Evolutionary conservation across 257 asterid genomes (phyloP).

Genomic region (Phtheirospermum japonicum): DNA sequence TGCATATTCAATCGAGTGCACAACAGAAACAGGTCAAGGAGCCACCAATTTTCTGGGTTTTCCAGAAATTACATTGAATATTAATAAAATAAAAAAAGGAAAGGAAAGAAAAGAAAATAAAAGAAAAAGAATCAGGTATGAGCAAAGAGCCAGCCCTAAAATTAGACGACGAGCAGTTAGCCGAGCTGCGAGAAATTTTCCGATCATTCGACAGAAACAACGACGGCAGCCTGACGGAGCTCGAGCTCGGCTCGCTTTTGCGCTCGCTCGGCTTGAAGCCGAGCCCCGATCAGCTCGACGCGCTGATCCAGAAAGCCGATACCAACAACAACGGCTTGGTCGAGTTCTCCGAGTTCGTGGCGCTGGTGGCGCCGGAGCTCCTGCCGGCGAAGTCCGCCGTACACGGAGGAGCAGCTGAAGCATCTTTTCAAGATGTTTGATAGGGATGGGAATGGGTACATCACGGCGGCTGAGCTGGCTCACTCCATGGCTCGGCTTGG

Average conservation of each 20-base stretch:
- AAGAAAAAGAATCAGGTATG: conserved; percentile 31
- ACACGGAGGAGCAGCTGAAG: conserved; percentile 83
- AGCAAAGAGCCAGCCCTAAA: conserved; percentile 42
- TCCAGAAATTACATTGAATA: too few species aligned
- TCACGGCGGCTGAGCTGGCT: conserved; percentile 90
- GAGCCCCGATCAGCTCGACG: conserved; percentile 79
- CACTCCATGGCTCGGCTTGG: conserved; percentile 95
- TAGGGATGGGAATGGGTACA: conserved; percentile 81
- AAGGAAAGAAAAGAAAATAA: neutral
- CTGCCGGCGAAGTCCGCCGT: conserved; percentile 81
- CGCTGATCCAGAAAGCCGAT: conserved; percentile 73
- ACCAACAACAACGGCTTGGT: conserved; percentile 77
- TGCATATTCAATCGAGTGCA: too few species aligned
- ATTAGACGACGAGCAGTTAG: conserved; percentile 74
- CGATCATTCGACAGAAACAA: conserved; percentile 82
- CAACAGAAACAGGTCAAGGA: too few species aligned
- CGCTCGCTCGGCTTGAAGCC: conserved; percentile 86
- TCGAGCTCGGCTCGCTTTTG: conserved; percentile 80
- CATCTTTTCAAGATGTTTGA: conserved; percentile 78
- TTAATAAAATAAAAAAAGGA: too few species aligned
- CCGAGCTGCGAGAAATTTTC: conserved; percentile 89
- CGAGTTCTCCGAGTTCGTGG: conserved; percentile 89
- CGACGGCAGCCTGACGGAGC: conserved; percentile 88
- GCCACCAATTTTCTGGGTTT: too few species aligned
- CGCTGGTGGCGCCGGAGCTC: conserved; percentile 93